Conservation (phyloP, 1,284 basidiomycete species). For the Apiotrichum mycotoxinovorans region DNA sequence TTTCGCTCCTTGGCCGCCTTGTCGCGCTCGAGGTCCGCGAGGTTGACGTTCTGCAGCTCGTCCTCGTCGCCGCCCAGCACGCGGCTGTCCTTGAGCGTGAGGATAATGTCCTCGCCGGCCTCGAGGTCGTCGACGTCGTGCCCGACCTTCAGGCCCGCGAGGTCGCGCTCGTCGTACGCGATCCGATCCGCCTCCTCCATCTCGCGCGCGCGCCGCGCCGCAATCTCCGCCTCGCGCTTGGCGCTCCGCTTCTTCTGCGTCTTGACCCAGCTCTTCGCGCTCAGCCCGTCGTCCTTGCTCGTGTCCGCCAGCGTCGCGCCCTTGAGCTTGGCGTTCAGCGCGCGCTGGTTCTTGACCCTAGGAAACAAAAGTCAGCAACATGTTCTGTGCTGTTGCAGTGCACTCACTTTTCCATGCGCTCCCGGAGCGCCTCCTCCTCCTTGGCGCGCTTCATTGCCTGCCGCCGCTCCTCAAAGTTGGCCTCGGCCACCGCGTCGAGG, state of each 20-base stretch:
- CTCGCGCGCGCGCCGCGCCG: slow-evolving; percentile 66
- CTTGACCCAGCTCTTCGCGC: slow-evolving; percentile 79
- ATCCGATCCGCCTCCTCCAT: slow-evolving; percentile 74
- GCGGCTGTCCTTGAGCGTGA: slow-evolving; percentile 91
- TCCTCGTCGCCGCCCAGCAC: slow-evolving; percentile 97
- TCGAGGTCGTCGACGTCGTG: slow-evolving; percentile 89
- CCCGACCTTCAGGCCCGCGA: slow-evolving; percentile 88
- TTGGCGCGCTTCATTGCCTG: slow-evolving; percentile 67
- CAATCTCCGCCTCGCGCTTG: slow-evolving; percentile 73
- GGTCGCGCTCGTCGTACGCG: slow-evolving; percentile 73
- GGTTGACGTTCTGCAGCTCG: slow-evolving; percentile 89
- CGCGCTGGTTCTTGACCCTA: slow-evolving; percentile 43
- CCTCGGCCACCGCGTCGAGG: slow-evolving; percentile 64
- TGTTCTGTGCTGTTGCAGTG: no score
- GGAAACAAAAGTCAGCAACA: background rate
- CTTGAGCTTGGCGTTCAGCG: slow-evolving; percentile 82
- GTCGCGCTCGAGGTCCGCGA: slow-evolving; percentile 77
- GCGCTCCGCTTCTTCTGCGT: slow-evolving; percentile 81
- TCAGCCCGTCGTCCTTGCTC: slow-evolving; percentile 59
- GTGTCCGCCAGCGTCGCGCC: slow-evolving; percentile 83
- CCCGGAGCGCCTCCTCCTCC: slow-evolving; percentile 70
- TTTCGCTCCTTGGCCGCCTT: slow-evolving; percentile 67
- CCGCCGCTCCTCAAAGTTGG: slow-evolving; percentile 72
- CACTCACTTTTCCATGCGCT: slow-evolving; percentile 85
- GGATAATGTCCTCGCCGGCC: slow-evolving; percentile 88